Evolutionary conservation across 495 filamentous ascomycete species (phyloP).

Genomic region (Evansstolkia leycettana): DNA sequence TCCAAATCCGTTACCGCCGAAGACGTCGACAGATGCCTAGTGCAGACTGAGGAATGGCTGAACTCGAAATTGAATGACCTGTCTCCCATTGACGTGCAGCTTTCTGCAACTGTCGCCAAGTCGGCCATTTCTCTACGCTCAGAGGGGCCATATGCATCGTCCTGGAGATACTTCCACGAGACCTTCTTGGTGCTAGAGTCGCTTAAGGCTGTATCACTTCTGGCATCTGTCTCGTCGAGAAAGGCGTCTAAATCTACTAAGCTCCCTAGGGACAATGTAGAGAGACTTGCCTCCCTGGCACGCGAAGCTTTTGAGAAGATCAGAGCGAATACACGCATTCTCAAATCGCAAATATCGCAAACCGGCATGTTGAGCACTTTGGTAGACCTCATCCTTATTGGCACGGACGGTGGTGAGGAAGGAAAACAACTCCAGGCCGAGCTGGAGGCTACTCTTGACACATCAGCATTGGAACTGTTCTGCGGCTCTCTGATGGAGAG

Average conservation of each 20-base stretch:
- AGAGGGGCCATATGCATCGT: constrained; percentile 19
- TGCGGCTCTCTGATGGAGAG: constrained; percentile 34
- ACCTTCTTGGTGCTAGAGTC: constrained; percentile 26
- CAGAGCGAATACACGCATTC: constrained; percentile 19
- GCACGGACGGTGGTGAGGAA: constrained; percentile 13
- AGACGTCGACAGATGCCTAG: constrained; percentile 20
- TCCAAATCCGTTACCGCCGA: constrained; percentile 20
- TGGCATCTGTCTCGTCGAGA: constrained; percentile 16
- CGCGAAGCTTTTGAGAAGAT: constrained; percentile 21
- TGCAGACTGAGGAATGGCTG: constrained; percentile 23
- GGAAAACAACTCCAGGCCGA: constrained; percentile 17
- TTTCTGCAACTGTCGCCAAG: constrained; percentile 12
- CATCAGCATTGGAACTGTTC: constrained; percentile 27
- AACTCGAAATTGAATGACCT: constrained; percentile 15
- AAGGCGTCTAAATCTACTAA: constrained; percentile 23
- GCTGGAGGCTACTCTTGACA: constrained; percentile 22
- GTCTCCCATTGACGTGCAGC: constrained; percentile 7
- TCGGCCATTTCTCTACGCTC: constrained; percentile 15
- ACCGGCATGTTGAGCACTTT: constrained; percentile 25
- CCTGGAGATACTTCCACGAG: constrained; percentile 30
- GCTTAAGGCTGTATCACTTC: constrained; percentile 23
- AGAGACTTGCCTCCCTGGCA: constrained; percentile 13
- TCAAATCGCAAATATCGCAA: constrained; percentile 25
- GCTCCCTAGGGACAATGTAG: constrained; percentile 22
- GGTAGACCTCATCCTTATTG: constrained; percentile 22